A percentile compares a stretch with the other conserved stretches of the same genome.
These are phyloP conservation scores for Torulaspora indica DNA, from an alignment of 805 yeast genomes.

Conservation along the genomic window DNA sequence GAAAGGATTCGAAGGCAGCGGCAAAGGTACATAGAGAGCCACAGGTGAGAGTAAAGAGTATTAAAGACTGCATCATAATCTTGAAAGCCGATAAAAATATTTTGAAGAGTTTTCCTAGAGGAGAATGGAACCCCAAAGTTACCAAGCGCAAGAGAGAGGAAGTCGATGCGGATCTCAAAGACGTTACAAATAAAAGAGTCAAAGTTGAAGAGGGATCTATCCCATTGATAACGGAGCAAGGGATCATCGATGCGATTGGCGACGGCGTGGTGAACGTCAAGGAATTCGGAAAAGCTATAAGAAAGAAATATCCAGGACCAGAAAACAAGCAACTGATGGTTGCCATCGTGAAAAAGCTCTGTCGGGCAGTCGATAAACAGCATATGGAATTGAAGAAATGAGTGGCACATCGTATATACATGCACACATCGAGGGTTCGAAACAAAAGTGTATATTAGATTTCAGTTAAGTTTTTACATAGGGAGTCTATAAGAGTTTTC, in stretches of 20 bases:
- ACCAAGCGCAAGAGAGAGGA: conserved; percentile 34
- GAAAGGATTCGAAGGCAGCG: conserved; percentile 18
- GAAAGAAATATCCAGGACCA: conserved; percentile 45
- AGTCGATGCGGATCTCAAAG: conserved; percentile 9
- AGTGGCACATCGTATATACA: neutral
- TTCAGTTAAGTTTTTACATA: neutral
- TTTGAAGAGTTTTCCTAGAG: conserved; percentile 63
- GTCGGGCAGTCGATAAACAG: conserved; percentile 30
- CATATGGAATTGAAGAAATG: conserved; percentile 31
- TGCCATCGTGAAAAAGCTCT: conserved; percentile 31
- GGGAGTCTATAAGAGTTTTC: neutral
- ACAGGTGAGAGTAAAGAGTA: conserved; percentile 41
- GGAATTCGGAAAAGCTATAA: conserved; percentile 56
- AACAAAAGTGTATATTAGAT: conserved; percentile 2
- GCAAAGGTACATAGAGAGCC: conserved; percentile 33
- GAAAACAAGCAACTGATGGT: conserved; percentile 32
- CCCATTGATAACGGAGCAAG: conserved; percentile 58
- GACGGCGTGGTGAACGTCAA: conserved; percentile 40
- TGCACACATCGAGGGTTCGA: neutral
- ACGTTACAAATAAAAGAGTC: conserved; percentile 39
- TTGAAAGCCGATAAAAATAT: conserved; percentile 60
- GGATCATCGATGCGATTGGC: conserved; percentile 59
- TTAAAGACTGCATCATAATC: conserved; percentile 51
- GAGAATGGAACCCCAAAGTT: conserved; percentile 75
- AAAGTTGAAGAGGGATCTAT: conserved; percentile 35